phyloP scores from a whole-genome alignment of 169 alveolate species.

The Amoebophrya sp. region DNA sequence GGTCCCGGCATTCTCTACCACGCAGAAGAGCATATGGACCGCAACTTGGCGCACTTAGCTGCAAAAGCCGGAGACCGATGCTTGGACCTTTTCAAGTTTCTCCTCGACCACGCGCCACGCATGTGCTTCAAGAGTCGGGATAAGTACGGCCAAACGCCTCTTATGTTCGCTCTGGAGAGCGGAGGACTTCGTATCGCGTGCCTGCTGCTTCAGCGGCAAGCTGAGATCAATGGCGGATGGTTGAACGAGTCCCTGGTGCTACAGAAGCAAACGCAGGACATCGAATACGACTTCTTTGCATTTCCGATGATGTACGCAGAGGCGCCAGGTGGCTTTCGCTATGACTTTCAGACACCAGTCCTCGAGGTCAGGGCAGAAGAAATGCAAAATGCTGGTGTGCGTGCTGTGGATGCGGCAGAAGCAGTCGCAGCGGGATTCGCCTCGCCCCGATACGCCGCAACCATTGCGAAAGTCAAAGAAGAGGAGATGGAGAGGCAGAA shows the following conservation, averaged over 20 bases:
- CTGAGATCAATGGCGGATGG: conserved; percentile 20
- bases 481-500: background rate
- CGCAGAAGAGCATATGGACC: background rate
- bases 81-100: background rate
- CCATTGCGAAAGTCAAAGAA: background rate
- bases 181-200: background rate
- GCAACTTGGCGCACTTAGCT: background rate
- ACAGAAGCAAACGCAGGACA: background rate
- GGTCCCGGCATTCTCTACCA: background rate
- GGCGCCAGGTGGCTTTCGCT: background rate
- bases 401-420: background rate
- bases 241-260: background rate
- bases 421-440: background rate
- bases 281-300: background rate
- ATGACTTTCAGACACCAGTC: background rate
- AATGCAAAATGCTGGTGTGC: background rate
- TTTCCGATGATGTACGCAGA: background rate
- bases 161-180: background rate
- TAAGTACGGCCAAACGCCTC: background rate
- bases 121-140: conserved; percentile 24
- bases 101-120: conserved; percentile 26
- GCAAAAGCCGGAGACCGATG: background rate
- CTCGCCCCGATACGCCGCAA: background rate
- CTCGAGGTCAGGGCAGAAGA: background rate
- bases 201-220: conserved; percentile 16